These are phyloP conservation scores for Globisporangium radiosum DNA, from an alignment of 352 stramenopile species.

Conservation along the genomic window DNA sequence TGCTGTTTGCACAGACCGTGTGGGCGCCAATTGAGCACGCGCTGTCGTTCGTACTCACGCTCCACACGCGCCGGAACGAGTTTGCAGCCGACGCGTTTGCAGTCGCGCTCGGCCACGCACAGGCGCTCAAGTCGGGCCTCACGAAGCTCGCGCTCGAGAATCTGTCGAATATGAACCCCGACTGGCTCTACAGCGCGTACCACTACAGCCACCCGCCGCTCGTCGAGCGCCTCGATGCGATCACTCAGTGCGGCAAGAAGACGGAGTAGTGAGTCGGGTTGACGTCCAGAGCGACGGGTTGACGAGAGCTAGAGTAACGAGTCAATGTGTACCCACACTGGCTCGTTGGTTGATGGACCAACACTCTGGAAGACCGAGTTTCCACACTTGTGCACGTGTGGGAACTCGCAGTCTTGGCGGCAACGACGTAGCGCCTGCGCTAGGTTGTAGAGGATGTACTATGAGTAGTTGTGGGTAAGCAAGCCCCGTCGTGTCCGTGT, in stretches of 20 bases:
- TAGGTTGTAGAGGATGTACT: too few species aligned
- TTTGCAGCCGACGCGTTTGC: constrained; percentile 93
- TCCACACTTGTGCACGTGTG: too few species aligned
- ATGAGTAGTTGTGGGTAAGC: too few species aligned
- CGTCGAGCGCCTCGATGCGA: constrained; percentile 93
- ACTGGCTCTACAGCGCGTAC: constrained; percentile 92
- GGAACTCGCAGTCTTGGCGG: too few species aligned
- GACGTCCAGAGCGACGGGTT: too few species aligned
- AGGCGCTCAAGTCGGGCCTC: constrained; percentile 90
- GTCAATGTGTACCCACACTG: too few species aligned
- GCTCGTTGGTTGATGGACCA: too few species aligned
- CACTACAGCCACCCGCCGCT: constrained; percentile 97
- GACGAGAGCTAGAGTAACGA: too few species aligned
- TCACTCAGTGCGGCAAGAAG: constrained; percentile 65
- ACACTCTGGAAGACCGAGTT: too few species aligned
- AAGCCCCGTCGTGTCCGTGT: too few species aligned
- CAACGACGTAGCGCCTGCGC: too few species aligned
- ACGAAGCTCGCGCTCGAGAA: constrained; percentile 98
- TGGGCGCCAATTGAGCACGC: constrained; percentile 79
- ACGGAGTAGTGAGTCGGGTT: constrained; percentile 20
- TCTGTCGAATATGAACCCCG: constrained; percentile 95
- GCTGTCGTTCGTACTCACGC: constrained; percentile 67
- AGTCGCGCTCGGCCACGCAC: constrained; percentile 86
- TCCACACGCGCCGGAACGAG: constrained; percentile 77
- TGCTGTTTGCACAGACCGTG: constrained; percentile 79